Evolutionary conservation across 306 rosid species (phyloP).

Genomic region (Cucumis cinereus): DNA sequence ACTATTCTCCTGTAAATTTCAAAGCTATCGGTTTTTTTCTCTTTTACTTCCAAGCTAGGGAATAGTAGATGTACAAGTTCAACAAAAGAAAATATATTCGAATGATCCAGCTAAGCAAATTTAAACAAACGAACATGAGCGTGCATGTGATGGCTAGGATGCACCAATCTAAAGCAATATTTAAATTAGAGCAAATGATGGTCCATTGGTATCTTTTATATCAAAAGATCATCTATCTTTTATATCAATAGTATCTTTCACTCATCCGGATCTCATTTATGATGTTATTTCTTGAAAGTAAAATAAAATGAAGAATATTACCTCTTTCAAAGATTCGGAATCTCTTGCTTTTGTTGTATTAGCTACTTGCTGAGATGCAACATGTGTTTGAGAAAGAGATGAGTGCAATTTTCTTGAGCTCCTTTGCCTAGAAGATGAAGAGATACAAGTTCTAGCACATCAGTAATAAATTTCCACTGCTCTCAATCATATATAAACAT

Average conservation of each 20-base stretch:
- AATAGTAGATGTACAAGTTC: neutral
- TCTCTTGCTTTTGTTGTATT: slow-evolving; percentile 12
- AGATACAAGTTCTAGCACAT: slow-evolving; percentile 3
- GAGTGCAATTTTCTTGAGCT: slow-evolving; percentile 20
- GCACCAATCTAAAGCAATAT: neutral
- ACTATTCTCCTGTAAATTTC: slow-evolving; percentile 25
- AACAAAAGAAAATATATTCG: neutral
- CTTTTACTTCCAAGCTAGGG: neutral
- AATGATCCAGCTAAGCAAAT: neutral
- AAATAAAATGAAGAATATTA: slow-evolving; percentile 8
- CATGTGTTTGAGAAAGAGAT: slow-evolving; percentile 18
- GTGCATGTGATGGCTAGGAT: neutral
- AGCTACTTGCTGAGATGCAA: slow-evolving; percentile 3
- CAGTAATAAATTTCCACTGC: neutral
- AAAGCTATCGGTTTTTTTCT: neutral
- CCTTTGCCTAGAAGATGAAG: slow-evolving; percentile 27
- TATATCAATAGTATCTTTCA: neutral
- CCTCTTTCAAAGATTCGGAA: slow-evolving; percentile 27
- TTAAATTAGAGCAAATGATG: neutral
- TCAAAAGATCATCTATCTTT: neutral
- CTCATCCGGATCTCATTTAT: neutral
- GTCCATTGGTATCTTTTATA: neutral
- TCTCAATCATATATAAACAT: neutral
- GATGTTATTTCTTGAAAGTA: neutral
- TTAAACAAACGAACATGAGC: neutral